Evolutionary conservation across 2,329 filamentous ascomycete species (phyloP), one percentile per base, ranked within the genome.

Genomic region (Proliferodiscus dingleyae): DNA sequence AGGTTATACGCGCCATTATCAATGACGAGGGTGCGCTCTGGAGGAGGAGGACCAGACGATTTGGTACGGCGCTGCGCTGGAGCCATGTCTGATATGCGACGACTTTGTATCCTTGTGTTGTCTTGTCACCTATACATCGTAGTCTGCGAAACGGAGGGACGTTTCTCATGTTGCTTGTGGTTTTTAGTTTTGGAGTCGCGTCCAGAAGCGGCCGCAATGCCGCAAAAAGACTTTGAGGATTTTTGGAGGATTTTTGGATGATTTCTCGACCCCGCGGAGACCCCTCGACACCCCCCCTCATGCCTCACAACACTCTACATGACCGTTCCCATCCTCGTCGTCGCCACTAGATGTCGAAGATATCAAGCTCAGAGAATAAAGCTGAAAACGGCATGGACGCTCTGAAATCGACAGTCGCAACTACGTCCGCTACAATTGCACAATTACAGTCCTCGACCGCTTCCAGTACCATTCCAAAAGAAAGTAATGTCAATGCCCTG

Each of bases 1-100:
- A 98, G 78, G 5, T 83, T 90, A 68, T 87, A 85, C 34, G 85
- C 90, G 64, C 93, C 93, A 71, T 97, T 96, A 71, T 98, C 93
- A 61, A 98, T 74, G 37, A 98, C 77, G 43, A 98, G 81, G 0
- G 90, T 95, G 47, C 72, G 78, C 2, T 73, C 63, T 0, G 83
- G 82, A 6, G 78, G 69, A 19, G 72, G 62, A 3, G 77, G 69
- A 37, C 71, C 69, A 5, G 72, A 64, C 13, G 71, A 64, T 43
- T 79, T 79, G 40, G 73, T 68, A 63, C 79, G 83, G 30, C 67
- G 60, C 37, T 52, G 41, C 34, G 29, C 16, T 39, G 13, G 54
- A 8, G 54, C 49, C 54, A 56, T 56, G 32, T 37, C 24, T 8
- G 15, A 29, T n/a, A 16, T 24, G 29, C 13, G 16, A n/a, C 5